Evolutionary conservation across 2,329 filamentous ascomycete genomes (phyloP).

Genomic region (Kalaharituber pfeilii): DNA sequence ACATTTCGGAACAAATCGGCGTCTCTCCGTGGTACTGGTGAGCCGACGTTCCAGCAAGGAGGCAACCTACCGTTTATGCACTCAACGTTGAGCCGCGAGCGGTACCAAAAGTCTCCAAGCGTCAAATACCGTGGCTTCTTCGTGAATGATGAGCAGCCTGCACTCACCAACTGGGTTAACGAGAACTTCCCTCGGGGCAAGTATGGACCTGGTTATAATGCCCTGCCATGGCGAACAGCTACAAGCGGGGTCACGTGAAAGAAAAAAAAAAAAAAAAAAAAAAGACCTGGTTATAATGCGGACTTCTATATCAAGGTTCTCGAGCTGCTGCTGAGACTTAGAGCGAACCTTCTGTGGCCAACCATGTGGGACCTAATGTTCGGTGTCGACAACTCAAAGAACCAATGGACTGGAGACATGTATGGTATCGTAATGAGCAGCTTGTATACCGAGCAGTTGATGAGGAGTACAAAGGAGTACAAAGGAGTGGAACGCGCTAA

Average conservation of each 20-base stretch:
- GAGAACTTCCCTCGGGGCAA: conserved; percentile 34
- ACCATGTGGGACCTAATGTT: conserved; percentile 56
- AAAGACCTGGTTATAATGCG: too few relatives aligned
- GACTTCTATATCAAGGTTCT: conserved; percentile 53
- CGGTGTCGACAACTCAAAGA: conserved; percentile 50
- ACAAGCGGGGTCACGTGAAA: too few relatives aligned
- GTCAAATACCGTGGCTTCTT: conserved; percentile 55
- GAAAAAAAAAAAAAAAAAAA: too few relatives aligned
- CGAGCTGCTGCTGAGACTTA: conserved; percentile 50
- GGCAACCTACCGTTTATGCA: conserved; percentile 39
- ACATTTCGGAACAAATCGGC: conserved; percentile 55
- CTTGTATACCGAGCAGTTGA: conserved; percentile 57
- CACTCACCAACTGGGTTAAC: conserved; percentile 48
- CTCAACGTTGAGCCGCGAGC: conserved; percentile 33
- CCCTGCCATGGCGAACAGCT: too few relatives aligned
- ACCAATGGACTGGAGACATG: conserved; percentile 52
- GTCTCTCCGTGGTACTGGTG: conserved; percentile 55
- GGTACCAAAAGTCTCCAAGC: conserved; percentile 42
- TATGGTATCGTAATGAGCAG: conserved; percentile 57
- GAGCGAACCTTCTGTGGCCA: conserved; percentile 62
- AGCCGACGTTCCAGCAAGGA: conserved; percentile 42
- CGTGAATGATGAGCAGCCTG: conserved; percentile 53
- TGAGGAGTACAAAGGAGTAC: conserved; percentile 39
- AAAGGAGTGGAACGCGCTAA: conserved; percentile 33
- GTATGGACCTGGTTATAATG: conserved; percentile 30